phyloP scores from a whole-genome alignment of 805 yeast genomes.

The Hanseniaspora valbyensis region DNA sequence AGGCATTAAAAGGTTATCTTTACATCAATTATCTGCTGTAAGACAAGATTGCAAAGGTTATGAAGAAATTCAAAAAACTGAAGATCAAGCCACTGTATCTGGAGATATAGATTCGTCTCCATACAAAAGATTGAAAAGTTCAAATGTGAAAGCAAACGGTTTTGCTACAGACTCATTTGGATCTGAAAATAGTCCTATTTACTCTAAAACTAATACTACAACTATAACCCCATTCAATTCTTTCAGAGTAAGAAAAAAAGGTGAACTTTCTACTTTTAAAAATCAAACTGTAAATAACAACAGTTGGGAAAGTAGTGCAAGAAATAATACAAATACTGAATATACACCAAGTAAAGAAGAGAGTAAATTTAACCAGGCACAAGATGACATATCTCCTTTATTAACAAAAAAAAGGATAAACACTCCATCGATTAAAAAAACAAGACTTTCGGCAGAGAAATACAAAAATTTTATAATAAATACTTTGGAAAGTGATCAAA shows the following conservation, averaged over 20 bases:
- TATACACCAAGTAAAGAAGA: neutral
- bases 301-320: constrained; percentile 25
- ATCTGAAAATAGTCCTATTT: neutral
- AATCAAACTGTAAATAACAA: constrained; percentile 11
- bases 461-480: constrained; percentile 27
- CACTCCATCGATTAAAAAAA: neutral
- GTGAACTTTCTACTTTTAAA: constrained; percentile 16
- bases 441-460: constrained; percentile 20
- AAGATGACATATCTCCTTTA: neutral
- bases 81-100: neutral
- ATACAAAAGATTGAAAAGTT: constrained; percentile 1
- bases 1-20: constrained; percentile 17
- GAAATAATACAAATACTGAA: constrained; percentile 19
- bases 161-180: neutral
- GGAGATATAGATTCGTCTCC: neutral
- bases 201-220: constrained; percentile 22
- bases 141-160: neutral
- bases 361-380: too few species aligned
- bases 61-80: neutral
- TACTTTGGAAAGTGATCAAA: constrained; percentile 27
- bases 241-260: constrained; percentile 20
- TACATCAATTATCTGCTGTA: constrained; percentile 18
- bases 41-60: constrained; percentile 14
- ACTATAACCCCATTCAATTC: constrained; percentile 20
- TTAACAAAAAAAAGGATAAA: neutral